Evolutionary conservation across 345 rosid species (phyloP).

Genomic region (Gossypium sturtianum): DNA sequence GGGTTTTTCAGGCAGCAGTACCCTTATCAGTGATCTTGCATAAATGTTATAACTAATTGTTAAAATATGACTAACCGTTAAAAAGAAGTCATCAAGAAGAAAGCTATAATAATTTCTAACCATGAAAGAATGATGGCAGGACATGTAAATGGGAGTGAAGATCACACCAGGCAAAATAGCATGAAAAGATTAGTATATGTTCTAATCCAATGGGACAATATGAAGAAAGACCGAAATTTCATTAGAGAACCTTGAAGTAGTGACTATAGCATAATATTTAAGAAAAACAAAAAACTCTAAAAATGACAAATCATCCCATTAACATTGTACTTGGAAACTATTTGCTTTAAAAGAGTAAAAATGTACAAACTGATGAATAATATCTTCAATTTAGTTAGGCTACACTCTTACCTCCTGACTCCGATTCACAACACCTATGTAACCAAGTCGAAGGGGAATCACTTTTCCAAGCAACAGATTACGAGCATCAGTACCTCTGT

Average conservation of each 20-base stretch:
- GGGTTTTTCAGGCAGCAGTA: background rate
- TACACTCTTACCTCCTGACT: constrained; percentile 74
- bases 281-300: background rate
- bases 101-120: background rate
- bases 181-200: background rate
- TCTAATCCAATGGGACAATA: background rate
- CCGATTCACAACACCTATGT: constrained; percentile 91
- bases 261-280: background rate
- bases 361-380: background rate
- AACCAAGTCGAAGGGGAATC: constrained; percentile 86
- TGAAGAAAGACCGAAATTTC: background rate
- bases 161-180: background rate
- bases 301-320: background rate
- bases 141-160: background rate
- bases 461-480: constrained; percentile 86
- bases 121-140: background rate
- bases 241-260: background rate
- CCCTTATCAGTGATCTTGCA: background rate
- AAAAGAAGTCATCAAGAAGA: background rate
- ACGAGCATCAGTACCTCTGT: constrained; percentile 97
- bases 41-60: background rate
- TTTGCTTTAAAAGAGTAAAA: background rate
- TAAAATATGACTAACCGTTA: background rate
- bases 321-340: background rate
- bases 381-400: background rate